Evolutionary conservation across 75 land plant species (phyloP).

Genomic region (Sequoia sempervirens): DNA sequence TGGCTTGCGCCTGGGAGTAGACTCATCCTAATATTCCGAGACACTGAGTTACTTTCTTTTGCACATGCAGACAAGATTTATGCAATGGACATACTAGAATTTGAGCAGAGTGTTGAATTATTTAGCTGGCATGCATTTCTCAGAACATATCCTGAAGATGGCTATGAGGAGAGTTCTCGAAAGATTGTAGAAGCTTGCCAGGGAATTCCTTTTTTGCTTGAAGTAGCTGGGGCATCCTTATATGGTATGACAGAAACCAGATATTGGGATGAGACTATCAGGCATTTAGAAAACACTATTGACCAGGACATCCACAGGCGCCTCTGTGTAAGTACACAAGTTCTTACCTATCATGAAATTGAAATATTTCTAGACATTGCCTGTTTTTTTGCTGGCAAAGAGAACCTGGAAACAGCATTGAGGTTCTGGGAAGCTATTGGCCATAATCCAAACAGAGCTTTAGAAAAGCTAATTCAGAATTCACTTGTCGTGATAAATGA

Average conservation of each 20-base stretch:
- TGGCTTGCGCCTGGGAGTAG: slow-evolving; percentile 12
- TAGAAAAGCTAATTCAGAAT: background rate
- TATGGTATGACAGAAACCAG: background rate
- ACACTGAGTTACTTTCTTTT: background rate
- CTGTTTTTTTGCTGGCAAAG: background rate
- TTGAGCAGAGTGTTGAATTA: background rate
- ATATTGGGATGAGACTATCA: background rate
- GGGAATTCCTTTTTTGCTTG: background rate
- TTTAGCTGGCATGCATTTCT: slow-evolving; percentile 8
- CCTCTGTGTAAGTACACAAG: background rate
- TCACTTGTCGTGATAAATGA: background rate
- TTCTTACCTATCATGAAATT: background rate
- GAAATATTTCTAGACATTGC: background rate
- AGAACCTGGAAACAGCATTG: background rate
- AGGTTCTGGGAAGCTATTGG: background rate
- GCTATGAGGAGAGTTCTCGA: background rate
- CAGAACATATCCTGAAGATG: background rate
- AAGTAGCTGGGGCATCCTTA: background rate
- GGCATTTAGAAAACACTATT: background rate
- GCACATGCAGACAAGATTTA: background rate
- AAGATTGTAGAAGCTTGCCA: background rate
- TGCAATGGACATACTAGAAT: background rate
- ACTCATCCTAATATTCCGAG: slow-evolving; percentile 10
- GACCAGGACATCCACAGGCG: background rate
- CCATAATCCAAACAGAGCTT: background rate